Conservation (phyloP, 768 basidiomycete species). For the Galerina sulciceps region DNA sequence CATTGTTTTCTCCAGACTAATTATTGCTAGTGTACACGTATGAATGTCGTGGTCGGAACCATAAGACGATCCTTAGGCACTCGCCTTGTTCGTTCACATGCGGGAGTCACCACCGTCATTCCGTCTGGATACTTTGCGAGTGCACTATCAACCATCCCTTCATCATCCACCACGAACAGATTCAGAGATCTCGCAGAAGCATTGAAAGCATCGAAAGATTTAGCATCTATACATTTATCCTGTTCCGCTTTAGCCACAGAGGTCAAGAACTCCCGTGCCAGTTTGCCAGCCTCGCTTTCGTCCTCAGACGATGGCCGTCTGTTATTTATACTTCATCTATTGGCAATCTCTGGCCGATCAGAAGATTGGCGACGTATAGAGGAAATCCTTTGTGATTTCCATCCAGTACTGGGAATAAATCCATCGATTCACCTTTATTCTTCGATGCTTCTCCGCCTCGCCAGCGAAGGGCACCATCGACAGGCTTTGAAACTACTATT, state of each 20-base stretch:
- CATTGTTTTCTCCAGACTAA: slow-evolving; percentile 15
- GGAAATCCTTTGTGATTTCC: slow-evolving; percentile 54
- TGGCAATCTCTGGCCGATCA: slow-evolving; percentile 56
- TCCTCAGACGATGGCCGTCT: slow-evolving; percentile 34
- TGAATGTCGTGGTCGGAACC: slow-evolving; percentile 65
- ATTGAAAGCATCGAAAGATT: slow-evolving; percentile 20
- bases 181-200: slow-evolving; percentile 8
- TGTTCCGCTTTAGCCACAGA: slow-evolving; percentile 37
- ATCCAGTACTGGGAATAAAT: slow-evolving; percentile 46
- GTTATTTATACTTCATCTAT: slow-evolving; percentile 41
- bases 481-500: slow-evolving; percentile 54
- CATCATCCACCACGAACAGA: slow-evolving; percentile 3
- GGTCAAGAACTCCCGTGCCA: slow-evolving; percentile 17
- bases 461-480: slow-evolving; percentile 44
- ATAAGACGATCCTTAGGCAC: slow-evolving; percentile 39
- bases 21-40: slow-evolving; percentile 40
- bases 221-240: slow-evolving; percentile 35
- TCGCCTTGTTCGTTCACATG: slow-evolving; percentile 22
- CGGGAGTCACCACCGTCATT: neutral
- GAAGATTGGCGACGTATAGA: slow-evolving; percentile 59
- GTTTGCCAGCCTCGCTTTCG: slow-evolving; percentile 2
- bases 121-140: neutral
- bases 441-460: slow-evolving; percentile 51
- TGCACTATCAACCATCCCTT: slow-evolving; percentile 1
- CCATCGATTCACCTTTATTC: slow-evolving; percentile 53